Base-by-base conservation (phyloP, 306 rosid genomes). In the Herpetospermum pedunculosum region DNA sequence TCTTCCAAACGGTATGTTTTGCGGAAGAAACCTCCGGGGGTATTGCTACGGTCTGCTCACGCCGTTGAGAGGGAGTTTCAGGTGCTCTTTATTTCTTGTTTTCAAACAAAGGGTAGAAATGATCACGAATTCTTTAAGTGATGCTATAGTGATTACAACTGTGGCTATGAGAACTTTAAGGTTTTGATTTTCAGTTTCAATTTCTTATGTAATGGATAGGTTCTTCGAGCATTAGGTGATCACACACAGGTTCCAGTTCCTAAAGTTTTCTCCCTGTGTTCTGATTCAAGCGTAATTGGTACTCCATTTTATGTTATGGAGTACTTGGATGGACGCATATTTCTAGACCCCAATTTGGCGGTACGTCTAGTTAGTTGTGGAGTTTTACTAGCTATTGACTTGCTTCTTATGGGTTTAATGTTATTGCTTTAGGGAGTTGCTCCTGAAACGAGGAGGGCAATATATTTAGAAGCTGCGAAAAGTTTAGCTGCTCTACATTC, bases 301-400 rank as follows among this genome's bases (percentile, higher is more conserved):
- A 89, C 97, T 40, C 76, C 88, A 13, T 94, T 94, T 83, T 94
- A 94, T 83, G 78, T 94, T 80, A 94, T 94, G 99, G 97, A 94
- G 81, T 94, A 49, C 81, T 79, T 94, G 91, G 90, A 94, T 37
- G 99, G 99, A 32, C 96, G 95, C 75, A 88, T 94, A 77, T 88
- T 84, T 59, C 10, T 91, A 18, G 95, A 94, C 80, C 79, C 95
- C 72, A 80, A 70, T 77, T 84, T 94, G 77, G 95, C 90, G 41
- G 99, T 94, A 89, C 3, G 26, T 69, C 23, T 14, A 14, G 40
- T 46, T 25, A 41, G 8, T 69, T 69, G 9, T 46, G 41, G 9
- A 44, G 25, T 69, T 46, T 44, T 69, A 46, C 74, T 43, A 46
- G 38, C 52, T 28, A 69, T 46, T 69, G 74, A 69, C 40, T 26